Percentiles rank a stretch among this genome's conserved stretches.
Conservation (phyloP, 371 early-diverging fungal genomes). For the Zychaea mexicana region DNA sequence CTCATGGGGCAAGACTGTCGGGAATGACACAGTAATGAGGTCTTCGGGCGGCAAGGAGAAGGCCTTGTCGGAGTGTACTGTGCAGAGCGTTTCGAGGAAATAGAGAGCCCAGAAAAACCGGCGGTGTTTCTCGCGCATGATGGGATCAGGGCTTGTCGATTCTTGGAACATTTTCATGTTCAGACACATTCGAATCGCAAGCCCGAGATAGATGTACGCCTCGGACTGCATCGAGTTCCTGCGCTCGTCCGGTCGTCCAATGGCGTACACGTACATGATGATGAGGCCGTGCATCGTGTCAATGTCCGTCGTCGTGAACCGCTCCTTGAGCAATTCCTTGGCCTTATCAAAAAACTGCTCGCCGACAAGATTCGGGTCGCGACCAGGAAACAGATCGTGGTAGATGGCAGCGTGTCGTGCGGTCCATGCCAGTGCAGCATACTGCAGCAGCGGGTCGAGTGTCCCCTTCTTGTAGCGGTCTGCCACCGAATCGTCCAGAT, state of each 20-base stretch:
- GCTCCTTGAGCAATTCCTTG: slow-evolving; percentile 31
- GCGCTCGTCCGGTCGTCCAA: slow-evolving; percentile 30
- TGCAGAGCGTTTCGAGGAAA: slow-evolving; percentile 40
- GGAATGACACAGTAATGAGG: slow-evolving; percentile 15
- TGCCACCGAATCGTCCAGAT: slow-evolving; percentile 15
- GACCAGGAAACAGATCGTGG: slow-evolving; percentile 43
- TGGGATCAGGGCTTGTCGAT: slow-evolving; percentile 7
- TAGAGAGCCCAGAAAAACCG: slow-evolving; percentile 41
- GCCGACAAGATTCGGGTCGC: slow-evolving; percentile 49
- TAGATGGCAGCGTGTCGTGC: slow-evolving; percentile 51
- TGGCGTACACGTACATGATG: slow-evolving; percentile 51
- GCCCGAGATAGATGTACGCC: slow-evolving; percentile 49
- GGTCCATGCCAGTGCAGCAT: slow-evolving; percentile 48
- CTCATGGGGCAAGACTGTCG: slow-evolving; percentile 23
- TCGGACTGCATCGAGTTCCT: slow-evolving; percentile 33
- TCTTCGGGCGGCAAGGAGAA: slow-evolving; percentile 25
- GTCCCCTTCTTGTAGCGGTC: slow-evolving; percentile 10
- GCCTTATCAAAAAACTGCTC: slow-evolving; percentile 42
- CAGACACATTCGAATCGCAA: slow-evolving; percentile 52
- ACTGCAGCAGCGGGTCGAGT: slow-evolving; percentile 30
- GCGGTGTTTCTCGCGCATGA: slow-evolving; percentile 26
- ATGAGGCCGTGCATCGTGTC: slow-evolving; percentile 48
- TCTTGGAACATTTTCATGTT: slow-evolving; percentile 33
- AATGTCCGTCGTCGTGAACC: slow-evolving; percentile 30
- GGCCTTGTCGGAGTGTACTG: slow-evolving; percentile 26